Base-by-base conservation (phyloP, 805 yeast species). In the Blastobotrys peoriensis region DNA sequence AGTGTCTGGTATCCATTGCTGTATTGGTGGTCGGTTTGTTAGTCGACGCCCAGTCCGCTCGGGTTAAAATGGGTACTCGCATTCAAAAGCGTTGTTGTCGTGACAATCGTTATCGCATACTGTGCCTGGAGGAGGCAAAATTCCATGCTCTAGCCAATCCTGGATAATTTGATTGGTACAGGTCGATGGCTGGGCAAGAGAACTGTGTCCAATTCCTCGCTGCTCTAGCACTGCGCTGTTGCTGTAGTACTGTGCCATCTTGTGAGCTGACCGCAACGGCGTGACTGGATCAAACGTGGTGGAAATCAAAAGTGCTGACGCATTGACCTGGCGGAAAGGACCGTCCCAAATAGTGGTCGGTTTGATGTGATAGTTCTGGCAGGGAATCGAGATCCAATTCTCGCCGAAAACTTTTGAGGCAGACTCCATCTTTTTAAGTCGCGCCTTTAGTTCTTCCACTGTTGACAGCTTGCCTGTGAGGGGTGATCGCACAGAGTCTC, bases 261-360 rank as follows among this genome's bases (percentile, higher is more conserved):
- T 37, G 6, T 49, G 46, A 3, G 57, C 57, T 13, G 44, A 49
- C 4, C 33, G n/a, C n/a, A 53, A 44, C 9, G 58, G 57, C 3
- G 57, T 51, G n/a, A 51, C 55, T 3, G 57, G 57, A 36, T 54
- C 58, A 33, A 41, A 49, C 16, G 51, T 53, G 27, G 51, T 53
- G n/a, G 56, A 54, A 15, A 52, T 33, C 1, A 44, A 40, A 17
- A 53, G 45, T 21, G 52, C 36, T 23, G 50, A 16, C 6, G 51
- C 51, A 21, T 47, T 33, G 17, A 46, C 46, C 21, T 35, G 23
- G 23, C 40, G 28, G 41, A 47, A 47, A 8, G 51, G 51, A 13
- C 49, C 49, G n/a, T 47, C 51, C 46, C 45, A 47, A 5, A 47
- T 39, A 35, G 36, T 36, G 3, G 28, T 45, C 2, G 49, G 49